Percentiles rank a stretch among this genome's conserved stretches.
Conservation (phyloP, 257 asterid species). For the Leonotis leonurus region DNA sequence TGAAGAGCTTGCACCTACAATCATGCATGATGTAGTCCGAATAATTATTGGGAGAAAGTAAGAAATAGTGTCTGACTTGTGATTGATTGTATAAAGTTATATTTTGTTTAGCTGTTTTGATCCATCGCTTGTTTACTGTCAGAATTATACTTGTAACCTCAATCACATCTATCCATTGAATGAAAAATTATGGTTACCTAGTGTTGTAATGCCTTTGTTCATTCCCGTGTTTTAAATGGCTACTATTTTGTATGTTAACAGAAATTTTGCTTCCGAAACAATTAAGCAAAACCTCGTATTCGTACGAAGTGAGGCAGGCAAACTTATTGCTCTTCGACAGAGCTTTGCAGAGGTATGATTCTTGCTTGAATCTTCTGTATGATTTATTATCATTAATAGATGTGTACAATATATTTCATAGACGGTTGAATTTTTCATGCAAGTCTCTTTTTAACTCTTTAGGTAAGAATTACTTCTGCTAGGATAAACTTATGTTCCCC, state of each 20-base stretch:
- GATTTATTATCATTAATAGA: background rate
- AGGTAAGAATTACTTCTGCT: no score
- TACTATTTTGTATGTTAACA: slow-evolving; percentile 24
- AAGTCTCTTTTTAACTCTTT: no score
- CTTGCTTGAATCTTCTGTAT: background rate
- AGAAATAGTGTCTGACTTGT: slow-evolving; percentile 16
- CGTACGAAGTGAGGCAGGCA: slow-evolving; percentile 98
- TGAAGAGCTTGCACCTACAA: slow-evolving; percentile 87
- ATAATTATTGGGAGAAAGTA: slow-evolving; percentile 86
- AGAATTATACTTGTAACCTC: background rate
- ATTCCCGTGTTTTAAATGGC: background rate
- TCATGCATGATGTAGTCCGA: slow-evolving; percentile 91
- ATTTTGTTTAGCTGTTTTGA: background rate
- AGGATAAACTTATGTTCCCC: background rate
- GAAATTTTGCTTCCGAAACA: slow-evolving; percentile 80
- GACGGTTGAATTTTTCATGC: no score
- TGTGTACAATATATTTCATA: no score
- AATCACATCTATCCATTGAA: background rate
- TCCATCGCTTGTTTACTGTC: background rate
- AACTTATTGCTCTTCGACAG: slow-evolving; percentile 89
- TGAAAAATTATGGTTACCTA: background rate
- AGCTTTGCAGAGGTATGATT: slow-evolving; percentile 64
- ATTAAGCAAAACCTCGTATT: slow-evolving; percentile 74
- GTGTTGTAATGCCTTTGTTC: slow-evolving; percentile 5
- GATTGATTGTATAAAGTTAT: background rate